These are phyloP conservation scores for Rhypophila decipiens DNA, from an alignment of 495 filamentous ascomycete genomes.

Conservation along the genomic window DNA sequence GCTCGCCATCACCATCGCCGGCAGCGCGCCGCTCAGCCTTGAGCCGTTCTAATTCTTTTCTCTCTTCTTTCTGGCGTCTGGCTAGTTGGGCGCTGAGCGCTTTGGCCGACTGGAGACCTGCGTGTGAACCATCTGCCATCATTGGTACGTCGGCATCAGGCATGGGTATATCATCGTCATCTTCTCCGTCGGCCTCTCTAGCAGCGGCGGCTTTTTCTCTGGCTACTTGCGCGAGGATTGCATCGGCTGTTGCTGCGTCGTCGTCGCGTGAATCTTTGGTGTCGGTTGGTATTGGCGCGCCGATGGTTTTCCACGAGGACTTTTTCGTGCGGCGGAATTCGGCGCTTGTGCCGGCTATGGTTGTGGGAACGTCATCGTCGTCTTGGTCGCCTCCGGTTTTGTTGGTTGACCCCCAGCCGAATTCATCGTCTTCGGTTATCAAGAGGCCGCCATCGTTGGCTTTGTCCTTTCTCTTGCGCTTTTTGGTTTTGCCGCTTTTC, in stretches of 20 bases:
- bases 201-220: conserved; percentile 52
- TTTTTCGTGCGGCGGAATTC: conserved; percentile 76
- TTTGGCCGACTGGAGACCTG: conserved; percentile 76
- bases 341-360: conserved; percentile 49
- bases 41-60: conserved; percentile 38
- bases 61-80: conserved; percentile 42
- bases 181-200: conserved; percentile 37
- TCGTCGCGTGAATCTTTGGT: conserved; percentile 44
- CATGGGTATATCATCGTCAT: conserved; percentile 23
- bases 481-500: conserved; percentile 35
- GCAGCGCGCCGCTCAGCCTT: conserved; percentile 21
- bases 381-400: conserved; percentile 36
- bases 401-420: conserved; percentile 52
- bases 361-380: conserved; percentile 31
- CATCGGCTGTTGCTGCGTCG: conserved; percentile 65
- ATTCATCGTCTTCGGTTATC: conserved; percentile 85
- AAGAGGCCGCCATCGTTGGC: conserved; percentile 56
- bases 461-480: conserved; percentile 73
- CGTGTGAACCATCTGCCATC: conserved; percentile 82
- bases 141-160: conserved; percentile 16
- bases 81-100: conserved; percentile 71
- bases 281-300: conserved; percentile 38
- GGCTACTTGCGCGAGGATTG: conserved; percentile 70
- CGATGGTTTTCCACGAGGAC: conserved; percentile 69
- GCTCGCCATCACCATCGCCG: conserved; percentile 20